Conservation (phyloP, 78 protist species). For the Isochrysis galbana region DNA sequence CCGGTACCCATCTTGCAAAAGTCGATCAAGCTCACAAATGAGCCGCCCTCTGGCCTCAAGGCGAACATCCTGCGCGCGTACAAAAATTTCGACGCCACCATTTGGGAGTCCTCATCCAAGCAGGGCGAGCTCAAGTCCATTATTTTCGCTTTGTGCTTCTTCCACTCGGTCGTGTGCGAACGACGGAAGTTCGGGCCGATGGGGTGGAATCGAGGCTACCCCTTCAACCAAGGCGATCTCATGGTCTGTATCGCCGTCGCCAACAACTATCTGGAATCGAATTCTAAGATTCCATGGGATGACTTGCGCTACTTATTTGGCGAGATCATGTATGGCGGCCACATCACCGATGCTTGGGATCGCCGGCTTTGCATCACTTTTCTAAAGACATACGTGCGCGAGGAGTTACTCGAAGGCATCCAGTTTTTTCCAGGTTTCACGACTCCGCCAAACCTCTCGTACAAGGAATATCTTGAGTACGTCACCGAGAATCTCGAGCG, state of each 20-base stretch:
- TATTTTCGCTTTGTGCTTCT: slow-evolving; percentile 81
- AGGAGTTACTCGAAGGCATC: slow-evolving; percentile 64
- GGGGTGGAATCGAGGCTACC: slow-evolving; percentile 87
- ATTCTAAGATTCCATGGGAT: slow-evolving; percentile 84
- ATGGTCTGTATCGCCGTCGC: slow-evolving; percentile 68
- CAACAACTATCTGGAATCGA: slow-evolving; percentile 76
- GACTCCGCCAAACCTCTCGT: slow-evolving; percentile 53
- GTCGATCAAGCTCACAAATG: slow-evolving; percentile 89
- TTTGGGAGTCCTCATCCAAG: slow-evolving; percentile 72
- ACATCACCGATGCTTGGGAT: slow-evolving; percentile 86
- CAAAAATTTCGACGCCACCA: slow-evolving; percentile 63
- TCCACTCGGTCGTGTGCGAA: slow-evolving; percentile 86
- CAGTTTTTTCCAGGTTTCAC: slow-evolving; percentile 65
- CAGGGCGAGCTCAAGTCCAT: slow-evolving; percentile 76
- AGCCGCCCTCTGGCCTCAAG: slow-evolving; percentile 87
- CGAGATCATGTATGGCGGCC: slow-evolving; percentile 94
- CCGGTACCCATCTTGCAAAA: slow-evolving; percentile 60
- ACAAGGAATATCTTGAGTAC: slow-evolving; percentile 63
- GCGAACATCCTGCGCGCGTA: slow-evolving; percentile 76
- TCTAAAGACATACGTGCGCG: slow-evolving; percentile 55
- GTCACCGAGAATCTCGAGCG: slow-evolving; percentile 65
- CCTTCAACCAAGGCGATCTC: slow-evolving; percentile 88
- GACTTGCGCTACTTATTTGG: slow-evolving; percentile 88
- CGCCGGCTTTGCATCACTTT: slow-evolving; percentile 78
- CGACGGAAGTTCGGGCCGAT: slow-evolving; percentile 88